A percentile compares a stretch with the other conserved stretches of the same genome.
Conservation (phyloP, 345 rosid genomes). For the Eutrema japonicum region DNA sequence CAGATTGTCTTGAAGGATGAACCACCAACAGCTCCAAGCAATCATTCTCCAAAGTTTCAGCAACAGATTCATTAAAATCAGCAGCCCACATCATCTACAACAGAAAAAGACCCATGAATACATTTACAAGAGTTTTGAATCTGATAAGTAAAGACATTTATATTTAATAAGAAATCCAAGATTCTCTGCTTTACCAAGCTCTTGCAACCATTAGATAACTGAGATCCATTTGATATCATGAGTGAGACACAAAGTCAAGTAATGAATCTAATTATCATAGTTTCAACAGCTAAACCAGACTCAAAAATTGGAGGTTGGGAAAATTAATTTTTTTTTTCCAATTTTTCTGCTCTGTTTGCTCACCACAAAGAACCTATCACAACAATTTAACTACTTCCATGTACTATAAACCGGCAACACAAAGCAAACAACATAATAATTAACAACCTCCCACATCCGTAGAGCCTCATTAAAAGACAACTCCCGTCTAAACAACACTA, state of each 20-base stretch:
- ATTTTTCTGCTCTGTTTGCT: neutral
- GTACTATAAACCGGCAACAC: neutral
- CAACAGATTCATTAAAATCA: conserved; percentile 63
- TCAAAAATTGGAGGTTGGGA: neutral
- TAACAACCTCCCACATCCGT: conserved; percentile 82
- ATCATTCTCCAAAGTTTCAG: conserved; percentile 55
- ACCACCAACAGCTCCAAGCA: conserved; percentile 63
- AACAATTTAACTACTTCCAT: neutral
- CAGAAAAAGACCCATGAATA: neutral
- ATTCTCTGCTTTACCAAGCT: neutral
- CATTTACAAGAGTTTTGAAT: conserved; percentile 11
- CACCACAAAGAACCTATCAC: conserved; percentile 3
- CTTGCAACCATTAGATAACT: neutral
- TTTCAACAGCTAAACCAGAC: neutral
- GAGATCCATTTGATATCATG: neutral
- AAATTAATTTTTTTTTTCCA: neutral
- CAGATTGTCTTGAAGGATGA: conserved; percentile 50
- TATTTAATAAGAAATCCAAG: neutral
- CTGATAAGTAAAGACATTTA: conserved; percentile 5
- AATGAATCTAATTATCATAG: neutral
- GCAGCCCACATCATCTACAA: conserved; percentile 92
- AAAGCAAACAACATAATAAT: neutral
- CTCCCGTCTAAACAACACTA: conserved; percentile 78
- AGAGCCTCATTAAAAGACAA: conserved; percentile 69
- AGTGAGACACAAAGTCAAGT: neutral